phyloP scores from a whole-genome alignment of 352 stramenopile species.

The Peronosclerospora sorghi region DNA sequence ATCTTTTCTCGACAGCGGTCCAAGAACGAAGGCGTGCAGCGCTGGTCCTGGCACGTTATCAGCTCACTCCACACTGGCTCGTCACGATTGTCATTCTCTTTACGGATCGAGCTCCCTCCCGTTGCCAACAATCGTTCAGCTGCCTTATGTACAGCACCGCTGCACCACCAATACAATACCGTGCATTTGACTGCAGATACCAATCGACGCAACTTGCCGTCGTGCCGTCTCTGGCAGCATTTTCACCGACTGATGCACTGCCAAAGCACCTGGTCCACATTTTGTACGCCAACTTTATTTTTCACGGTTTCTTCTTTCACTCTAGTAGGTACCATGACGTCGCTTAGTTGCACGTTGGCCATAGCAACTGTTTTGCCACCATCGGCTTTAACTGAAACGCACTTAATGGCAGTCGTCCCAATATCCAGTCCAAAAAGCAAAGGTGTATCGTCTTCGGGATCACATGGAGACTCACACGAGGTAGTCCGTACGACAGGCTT shows the following conservation, averaged over 20 bases:
- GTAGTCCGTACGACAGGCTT: not conserved
- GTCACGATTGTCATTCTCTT: slow-evolving; percentile 4
- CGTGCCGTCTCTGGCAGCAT: slow-evolving; percentile 20
- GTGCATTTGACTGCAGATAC: slow-evolving; percentile 82
- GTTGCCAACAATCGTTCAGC: slow-evolving; percentile 20
- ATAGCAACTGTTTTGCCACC: slow-evolving; percentile 19
- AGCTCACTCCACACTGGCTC: slow-evolving; percentile 42
- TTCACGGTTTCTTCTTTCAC: slow-evolving; percentile 2
- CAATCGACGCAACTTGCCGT: slow-evolving; percentile 27
- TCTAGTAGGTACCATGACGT: slow-evolving; percentile 13
- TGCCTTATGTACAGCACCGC: slow-evolving; percentile 21
- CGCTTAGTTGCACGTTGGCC: slow-evolving; percentile 24
- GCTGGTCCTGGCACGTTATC: slow-evolving; percentile 73
- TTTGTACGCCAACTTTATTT: slow-evolving; percentile 24
- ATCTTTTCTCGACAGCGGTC: slow-evolving; percentile 18
- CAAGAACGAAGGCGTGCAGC: slow-evolving; percentile 52
- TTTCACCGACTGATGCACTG: slow-evolving; percentile 24
- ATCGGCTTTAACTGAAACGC: slow-evolving; percentile 31
- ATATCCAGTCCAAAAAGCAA: slow-evolving; percentile 58
- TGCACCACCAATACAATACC: slow-evolving; percentile 77
- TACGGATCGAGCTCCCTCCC: slow-evolving; percentile 1
- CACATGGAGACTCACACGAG: slow-evolving; percentile 1
- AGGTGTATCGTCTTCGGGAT: slow-evolving; percentile 9
- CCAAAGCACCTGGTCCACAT: slow-evolving; percentile 39
- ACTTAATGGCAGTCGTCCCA: slow-evolving; percentile 72